phyloP scores from a whole-genome alignment of 495 filamentous ascomycete genomes.

The Neurospora sp. region DNA sequence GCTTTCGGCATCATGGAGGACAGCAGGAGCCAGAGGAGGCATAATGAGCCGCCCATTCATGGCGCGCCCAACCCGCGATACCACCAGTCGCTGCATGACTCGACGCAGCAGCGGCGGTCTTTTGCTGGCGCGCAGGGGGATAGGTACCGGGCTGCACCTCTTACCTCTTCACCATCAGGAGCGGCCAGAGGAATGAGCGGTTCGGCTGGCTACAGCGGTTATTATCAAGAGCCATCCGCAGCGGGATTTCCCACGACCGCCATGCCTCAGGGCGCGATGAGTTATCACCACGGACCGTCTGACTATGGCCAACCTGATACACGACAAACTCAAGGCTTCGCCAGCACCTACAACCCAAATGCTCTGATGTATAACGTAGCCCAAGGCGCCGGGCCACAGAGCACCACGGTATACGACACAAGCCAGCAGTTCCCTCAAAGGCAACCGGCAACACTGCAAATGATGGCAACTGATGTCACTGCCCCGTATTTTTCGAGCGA shows the following conservation, averaged over 20 bases:
- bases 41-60: slow-evolving; percentile 51
- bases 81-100: slow-evolving; percentile 28
- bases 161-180: slow-evolving; percentile 33
- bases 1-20: slow-evolving; percentile 51
- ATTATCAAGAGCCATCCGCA: slow-evolving; percentile 44
- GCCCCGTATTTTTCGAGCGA: slow-evolving; percentile 75
- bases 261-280: slow-evolving; percentile 38
- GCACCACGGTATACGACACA: slow-evolving; percentile 61
- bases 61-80: slow-evolving; percentile 34
- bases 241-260: slow-evolving; percentile 32
- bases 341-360: slow-evolving; percentile 39
- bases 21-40: slow-evolving; percentile 55
- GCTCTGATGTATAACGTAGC: slow-evolving; percentile 74
- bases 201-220: slow-evolving; percentile 44
- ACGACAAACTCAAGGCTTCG: slow-evolving; percentile 38
- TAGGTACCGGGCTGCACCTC: slow-evolving; percentile 37
- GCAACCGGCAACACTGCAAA: slow-evolving; percentile 72
- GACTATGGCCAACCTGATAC: slow-evolving; percentile 43
- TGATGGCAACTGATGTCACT: slow-evolving; percentile 54
- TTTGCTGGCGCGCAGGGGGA: slow-evolving; percentile 33
- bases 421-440: slow-evolving; percentile 70
- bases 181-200: slow-evolving; percentile 30
- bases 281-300: slow-evolving; percentile 37
- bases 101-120: slow-evolving; percentile 31
- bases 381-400: slow-evolving; percentile 50